Conservation (phyloP, 164 flowering plant species). For the Stephania yunnanensis region DNA sequence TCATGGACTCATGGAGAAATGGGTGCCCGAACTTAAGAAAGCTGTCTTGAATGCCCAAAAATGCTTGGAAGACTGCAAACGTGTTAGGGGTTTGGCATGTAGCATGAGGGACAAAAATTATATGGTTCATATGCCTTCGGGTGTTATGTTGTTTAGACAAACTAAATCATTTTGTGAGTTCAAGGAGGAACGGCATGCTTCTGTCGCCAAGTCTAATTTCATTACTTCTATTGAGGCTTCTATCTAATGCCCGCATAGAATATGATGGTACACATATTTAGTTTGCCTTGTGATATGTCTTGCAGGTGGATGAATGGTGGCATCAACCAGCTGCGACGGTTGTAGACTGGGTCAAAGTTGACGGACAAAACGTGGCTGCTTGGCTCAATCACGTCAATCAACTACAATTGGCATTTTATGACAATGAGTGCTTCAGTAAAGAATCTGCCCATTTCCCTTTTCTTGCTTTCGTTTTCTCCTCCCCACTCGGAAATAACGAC, state of each 20-base stretch:
- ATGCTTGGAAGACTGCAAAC: slow-evolving; percentile 79
- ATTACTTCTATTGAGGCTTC: background rate
- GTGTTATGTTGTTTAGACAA: background rate
- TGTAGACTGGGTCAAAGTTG: slow-evolving; percentile 91
- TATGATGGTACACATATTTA: background rate
- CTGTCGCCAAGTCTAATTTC: background rate
- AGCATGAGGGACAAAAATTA: background rate
- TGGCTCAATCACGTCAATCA: slow-evolving; percentile 95
- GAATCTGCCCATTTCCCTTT: background rate
- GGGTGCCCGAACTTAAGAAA: slow-evolving; percentile 79
- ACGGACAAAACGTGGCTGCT: slow-evolving; percentile 82
- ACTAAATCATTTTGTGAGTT: background rate
- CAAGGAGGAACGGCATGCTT: background rate
- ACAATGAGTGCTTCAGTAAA: slow-evolving; percentile 26
- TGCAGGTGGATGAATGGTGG: slow-evolving; percentile 99
- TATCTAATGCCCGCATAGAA: background rate
- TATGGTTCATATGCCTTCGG: background rate
- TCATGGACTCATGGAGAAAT: slow-evolving; percentile 65
- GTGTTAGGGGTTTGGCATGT: slow-evolving; percentile 87
- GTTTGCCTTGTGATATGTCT: background rate
- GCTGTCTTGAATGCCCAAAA: slow-evolving; percentile 66
- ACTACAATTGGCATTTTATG: slow-evolving; percentile 77
- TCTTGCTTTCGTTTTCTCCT: background rate
- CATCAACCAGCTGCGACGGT: slow-evolving; percentile 94
- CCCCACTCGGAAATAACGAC: background rate